Percentiles rank a stretch among this genome's conserved stretches.
Evolutionary conservation across 768 basidiomycete genomes (phyloP).

Genomic region (Peribolospora kevripleyi): DNA sequence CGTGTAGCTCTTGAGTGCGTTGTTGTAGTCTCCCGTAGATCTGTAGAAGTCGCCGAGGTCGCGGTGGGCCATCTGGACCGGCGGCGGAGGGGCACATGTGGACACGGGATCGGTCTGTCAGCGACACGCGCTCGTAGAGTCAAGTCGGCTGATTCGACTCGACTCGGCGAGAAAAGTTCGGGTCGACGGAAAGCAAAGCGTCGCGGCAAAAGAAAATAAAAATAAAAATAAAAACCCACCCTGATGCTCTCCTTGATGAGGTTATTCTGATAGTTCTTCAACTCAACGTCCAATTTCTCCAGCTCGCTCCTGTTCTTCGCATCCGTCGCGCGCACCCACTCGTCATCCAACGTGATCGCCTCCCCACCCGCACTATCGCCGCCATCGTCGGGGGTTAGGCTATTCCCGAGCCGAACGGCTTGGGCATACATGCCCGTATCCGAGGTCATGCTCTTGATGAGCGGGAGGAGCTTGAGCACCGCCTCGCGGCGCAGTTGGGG

Average conservation of each 20-base stretch:
- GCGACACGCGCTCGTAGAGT: constrained; percentile 1
- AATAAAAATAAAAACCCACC: constrained; percentile 23
- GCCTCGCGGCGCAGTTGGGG: constrained; percentile 51
- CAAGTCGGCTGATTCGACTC: neutral
- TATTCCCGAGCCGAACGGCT: constrained; percentile 5
- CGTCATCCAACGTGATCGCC: constrained; percentile 33
- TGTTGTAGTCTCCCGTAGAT: constrained; percentile 41
- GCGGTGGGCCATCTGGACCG: constrained; percentile 55
- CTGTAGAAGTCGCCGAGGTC: constrained; percentile 65
- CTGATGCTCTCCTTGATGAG: constrained; percentile 98
- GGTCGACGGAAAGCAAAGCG: neutral
- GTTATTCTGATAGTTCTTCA: constrained; percentile 83
- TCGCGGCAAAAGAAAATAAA: neutral
- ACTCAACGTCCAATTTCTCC: constrained; percentile 69
- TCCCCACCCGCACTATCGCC: constrained; percentile 12
- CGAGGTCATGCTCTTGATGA: constrained; percentile 36
- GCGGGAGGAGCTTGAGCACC: constrained; percentile 37
- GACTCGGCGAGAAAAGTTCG: neutral
- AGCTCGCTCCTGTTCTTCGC: constrained; percentile 46
- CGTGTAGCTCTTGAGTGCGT: constrained; percentile 57
- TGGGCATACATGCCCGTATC: constrained; percentile 28
- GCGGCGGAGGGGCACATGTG: neutral
- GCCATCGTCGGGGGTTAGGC: neutral
- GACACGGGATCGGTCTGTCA: constrained; percentile 8
- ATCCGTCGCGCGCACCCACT: constrained; percentile 38